Evolutionary conservation across 1,139 yeast species (phyloP), one percentile per base, ranked within the genome.

Genomic region (Suhomyces terraborum): DNA sequence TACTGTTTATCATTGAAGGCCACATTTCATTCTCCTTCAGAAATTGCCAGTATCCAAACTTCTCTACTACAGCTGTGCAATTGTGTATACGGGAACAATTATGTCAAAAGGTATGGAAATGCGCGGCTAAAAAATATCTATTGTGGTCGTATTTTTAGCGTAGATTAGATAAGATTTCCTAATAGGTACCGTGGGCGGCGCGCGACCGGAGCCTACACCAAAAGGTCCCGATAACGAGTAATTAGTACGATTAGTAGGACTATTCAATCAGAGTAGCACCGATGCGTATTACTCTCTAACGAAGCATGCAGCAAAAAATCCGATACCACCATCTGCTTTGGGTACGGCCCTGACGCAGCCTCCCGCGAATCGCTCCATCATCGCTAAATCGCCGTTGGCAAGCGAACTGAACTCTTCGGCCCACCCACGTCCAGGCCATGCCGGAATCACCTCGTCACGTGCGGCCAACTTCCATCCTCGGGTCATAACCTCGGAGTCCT

Each of bases 321-420:
- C 98, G 53, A 93, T 93, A 9, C 98, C 98, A 26, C 98, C 97
- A 59, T 93, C 98, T 41, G 78, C 84, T 50, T 80, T 84, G 0
- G 98, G 96, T 34, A 81, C 64, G 0, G 93, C 86, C 49, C 98
- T 70, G 0, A 93, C 83, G 62, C 97, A 88, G 0, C 95, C 93
- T 2, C 84, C 89, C 0, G 97, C 95, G 36, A 86, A 59, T 28
- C 66, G 69, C 40, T 70, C 67, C 38, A 66, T 51, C n/a, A 75
- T 69, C 28, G 66, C 65, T 4, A 64, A 70, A 41, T 75, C 77
- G 1, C 62, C 60, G 8, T 67, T 67, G 20, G 74, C 74, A 10
- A 78, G 61, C 3, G 77, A 64, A 9, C 69, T 56, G 49, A 89
- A 88, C 55, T 86, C 95, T 40, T 75, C 75, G 4, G 66, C 69